Conservation (phyloP, 345 rosid genomes). For the Nephelium lappaceum region DNA sequence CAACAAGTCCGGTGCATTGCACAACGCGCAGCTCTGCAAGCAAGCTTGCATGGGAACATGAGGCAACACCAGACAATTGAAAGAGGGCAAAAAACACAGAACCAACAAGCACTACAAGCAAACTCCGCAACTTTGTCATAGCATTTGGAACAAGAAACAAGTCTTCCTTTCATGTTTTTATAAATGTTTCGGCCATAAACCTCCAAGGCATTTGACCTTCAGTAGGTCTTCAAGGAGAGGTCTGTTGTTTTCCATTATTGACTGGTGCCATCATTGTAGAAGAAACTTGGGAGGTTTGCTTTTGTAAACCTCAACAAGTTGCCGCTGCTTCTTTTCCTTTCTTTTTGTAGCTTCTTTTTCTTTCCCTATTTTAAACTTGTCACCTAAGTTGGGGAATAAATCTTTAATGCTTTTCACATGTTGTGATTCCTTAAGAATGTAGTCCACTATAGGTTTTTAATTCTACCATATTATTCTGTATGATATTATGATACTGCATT, state of each 20-base stretch:
- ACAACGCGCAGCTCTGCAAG: conserved; percentile 38
- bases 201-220: not conserved
- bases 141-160: conserved; percentile 13
- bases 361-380: not conserved
- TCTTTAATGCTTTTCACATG: not conserved
- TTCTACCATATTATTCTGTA: too few relatives aligned
- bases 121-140: conserved; percentile 40
- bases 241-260: not conserved
- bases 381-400: not conserved
- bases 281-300: not conserved
- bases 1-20: conserved; percentile 37
- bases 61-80: conserved; percentile 58
- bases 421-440: conserved; percentile 6
- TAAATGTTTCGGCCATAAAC: not conserved
- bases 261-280: not conserved
- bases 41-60: conserved; percentile 61
- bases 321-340: not conserved
- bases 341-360: not conserved
- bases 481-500: too few relatives aligned
- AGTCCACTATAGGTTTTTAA: not conserved
- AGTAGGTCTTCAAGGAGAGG: conserved; percentile 1
- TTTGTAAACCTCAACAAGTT: not conserved
- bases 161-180: not conserved
- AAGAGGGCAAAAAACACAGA: conserved; percentile 65
- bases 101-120: conserved; percentile 56